phyloP scores from a whole-genome alignment of 2,329 filamentous ascomycete genomes.

The Escovopsis sp. region DNA sequence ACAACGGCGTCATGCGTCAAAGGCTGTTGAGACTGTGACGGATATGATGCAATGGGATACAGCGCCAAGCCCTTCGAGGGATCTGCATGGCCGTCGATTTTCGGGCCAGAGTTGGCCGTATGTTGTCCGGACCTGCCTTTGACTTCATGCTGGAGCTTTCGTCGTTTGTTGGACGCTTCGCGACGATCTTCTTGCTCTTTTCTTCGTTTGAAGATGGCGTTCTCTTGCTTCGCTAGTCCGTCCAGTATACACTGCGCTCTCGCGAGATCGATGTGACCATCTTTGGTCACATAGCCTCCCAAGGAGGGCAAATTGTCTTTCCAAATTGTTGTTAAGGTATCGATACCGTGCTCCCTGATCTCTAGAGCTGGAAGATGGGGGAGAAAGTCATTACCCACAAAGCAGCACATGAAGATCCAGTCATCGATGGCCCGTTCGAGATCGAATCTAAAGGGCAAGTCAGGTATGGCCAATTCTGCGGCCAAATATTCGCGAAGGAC shows the following conservation, averaged over 20 bases:
- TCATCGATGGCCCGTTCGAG: constrained; percentile 90
- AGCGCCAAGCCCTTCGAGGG: constrained; percentile 18
- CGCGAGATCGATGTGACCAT: constrained; percentile 78
- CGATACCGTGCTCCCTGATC: constrained; percentile 93
- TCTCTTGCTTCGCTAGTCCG: constrained; percentile 83
- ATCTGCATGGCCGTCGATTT: constrained; percentile 21
- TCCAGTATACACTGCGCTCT: constrained; percentile 78
- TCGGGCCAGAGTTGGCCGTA: constrained; percentile 2
- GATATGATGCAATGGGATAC: constrained; percentile 32
- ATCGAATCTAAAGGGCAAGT: constrained; percentile 78
- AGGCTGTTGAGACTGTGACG: constrained; percentile 36
- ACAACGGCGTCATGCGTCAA: constrained; percentile 83
- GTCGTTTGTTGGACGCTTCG: constrained; percentile 63
- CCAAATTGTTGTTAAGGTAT: constrained; percentile 94
- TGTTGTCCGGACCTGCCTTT: constrained; percentile 12
- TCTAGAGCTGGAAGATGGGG: constrained; percentile 95
- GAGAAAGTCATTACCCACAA: constrained; percentile 96
- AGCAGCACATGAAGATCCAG: constrained; percentile 99
- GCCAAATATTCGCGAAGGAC: constrained; percentile 86
- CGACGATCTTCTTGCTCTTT: constrained; percentile 75
- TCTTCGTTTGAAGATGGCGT: constrained; percentile 79
- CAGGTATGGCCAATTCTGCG: constrained; percentile 71
- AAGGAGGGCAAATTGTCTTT: constrained; percentile 79
- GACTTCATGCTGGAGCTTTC: constrained; percentile 53
- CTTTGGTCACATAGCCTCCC: constrained; percentile 92